Percentiles rank a stretch among this genome's conserved stretches.
Evolutionary conservation across 371 early-diverging fungal species (phyloP).

Genomic region (Apophysomyces elegans): DNA sequence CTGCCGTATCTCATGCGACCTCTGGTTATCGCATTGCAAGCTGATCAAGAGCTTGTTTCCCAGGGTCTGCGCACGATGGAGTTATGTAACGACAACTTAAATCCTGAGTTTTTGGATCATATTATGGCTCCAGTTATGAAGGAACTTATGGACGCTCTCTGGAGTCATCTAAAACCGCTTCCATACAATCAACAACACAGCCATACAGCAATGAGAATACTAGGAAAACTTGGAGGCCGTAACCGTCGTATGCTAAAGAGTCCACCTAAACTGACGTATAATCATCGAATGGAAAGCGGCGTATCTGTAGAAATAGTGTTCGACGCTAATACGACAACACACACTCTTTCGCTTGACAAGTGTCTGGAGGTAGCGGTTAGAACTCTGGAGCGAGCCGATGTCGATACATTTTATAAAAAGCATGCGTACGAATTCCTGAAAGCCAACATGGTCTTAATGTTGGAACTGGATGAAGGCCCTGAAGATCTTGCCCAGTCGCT

Average conservation of each 20-base stretch:
- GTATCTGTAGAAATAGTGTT: constrained; percentile 68
- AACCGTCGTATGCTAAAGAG: constrained; percentile 81
- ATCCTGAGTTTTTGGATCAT: constrained; percentile 96
- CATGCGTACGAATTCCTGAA: constrained; percentile 79
- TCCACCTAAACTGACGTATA: constrained; percentile 61
- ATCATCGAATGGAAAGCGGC: constrained; percentile 59
- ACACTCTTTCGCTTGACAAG: constrained; percentile 60
- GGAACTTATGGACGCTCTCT: constrained; percentile 91
- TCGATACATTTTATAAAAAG: constrained; percentile 56
- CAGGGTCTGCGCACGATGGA: constrained; percentile 98
- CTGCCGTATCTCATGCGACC: constrained; percentile 96
- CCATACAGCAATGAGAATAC: constrained; percentile 88
- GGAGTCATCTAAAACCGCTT: constrained; percentile 87
- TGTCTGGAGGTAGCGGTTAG: constrained; percentile 58
- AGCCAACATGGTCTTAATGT: constrained; percentile 69
- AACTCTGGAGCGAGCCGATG: constrained; percentile 58
- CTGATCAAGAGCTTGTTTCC: constrained; percentile 89
- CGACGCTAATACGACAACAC: constrained; percentile 58
- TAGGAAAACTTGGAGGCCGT: constrained; percentile 97
- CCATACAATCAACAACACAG: constrained; percentile 86
- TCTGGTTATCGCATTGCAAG: constrained; percentile 90
- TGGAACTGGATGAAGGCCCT: constrained; percentile 69
- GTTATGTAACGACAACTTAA: constrained; percentile 97
- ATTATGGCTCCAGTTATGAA: constrained; percentile 93
- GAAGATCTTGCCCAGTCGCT: constrained; percentile 54